Conservation (phyloP, 441 rosid genomes). For the Flueggea neowawraea region DNA sequence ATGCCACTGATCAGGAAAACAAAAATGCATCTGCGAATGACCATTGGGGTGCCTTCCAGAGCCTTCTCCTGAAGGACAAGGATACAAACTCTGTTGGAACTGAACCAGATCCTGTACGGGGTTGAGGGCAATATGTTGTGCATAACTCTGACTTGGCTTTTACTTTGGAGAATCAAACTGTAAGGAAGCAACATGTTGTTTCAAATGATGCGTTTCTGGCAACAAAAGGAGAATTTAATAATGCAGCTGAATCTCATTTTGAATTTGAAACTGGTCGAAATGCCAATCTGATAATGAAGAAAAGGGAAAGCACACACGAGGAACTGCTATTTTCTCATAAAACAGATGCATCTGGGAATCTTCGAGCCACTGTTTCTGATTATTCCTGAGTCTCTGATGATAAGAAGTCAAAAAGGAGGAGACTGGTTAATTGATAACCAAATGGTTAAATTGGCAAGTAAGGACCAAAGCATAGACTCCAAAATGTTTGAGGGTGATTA, state of each 20-base stretch:
- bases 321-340: constrained; percentile 48
- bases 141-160: constrained; percentile 23
- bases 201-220: constrained; percentile 60
- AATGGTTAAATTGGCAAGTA: constrained; percentile 28
- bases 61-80: constrained; percentile 66
- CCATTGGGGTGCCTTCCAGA: constrained; percentile 86
- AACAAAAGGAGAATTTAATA: constrained; percentile 29
- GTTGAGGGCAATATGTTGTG: constrained; percentile 32
- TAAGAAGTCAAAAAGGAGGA: constrained; percentile 51
- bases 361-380: constrained; percentile 34
- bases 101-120: constrained; percentile 22
- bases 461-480: constrained; percentile 33
- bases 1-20: constrained; percentile 21
- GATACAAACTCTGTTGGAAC: constrained; percentile 34
- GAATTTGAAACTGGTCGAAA: constrained; percentile 43
- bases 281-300: constrained; percentile 29
- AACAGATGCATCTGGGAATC: constrained; percentile 28
- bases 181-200: constrained; percentile 36
- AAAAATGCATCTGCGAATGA: constrained; percentile 20
- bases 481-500: constrained; percentile 44
- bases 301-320: constrained; percentile 40
- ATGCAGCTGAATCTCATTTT: constrained; percentile 30
- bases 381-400: constrained; percentile 37
- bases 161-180: constrained; percentile 35
- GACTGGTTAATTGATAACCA: constrained; percentile 64